These are phyloP conservation scores for Adansonia rubrostipa DNA, from an alignment of 441 rosid genomes.

Conservation along the genomic window DNA sequence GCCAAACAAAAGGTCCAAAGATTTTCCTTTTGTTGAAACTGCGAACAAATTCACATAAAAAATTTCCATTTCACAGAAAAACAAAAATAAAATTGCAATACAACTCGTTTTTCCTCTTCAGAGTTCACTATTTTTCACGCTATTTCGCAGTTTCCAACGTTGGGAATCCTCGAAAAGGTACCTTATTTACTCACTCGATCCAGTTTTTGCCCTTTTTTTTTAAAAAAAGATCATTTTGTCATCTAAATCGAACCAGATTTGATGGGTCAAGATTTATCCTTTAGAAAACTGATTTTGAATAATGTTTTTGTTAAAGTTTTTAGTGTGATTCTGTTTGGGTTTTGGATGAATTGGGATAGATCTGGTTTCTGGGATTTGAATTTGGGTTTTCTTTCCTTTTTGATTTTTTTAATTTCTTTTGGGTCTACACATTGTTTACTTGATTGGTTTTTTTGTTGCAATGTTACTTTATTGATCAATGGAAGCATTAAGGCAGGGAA, in stretches of 20 bases:
- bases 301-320: neutral
- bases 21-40: neutral
- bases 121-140: slow-evolving; percentile 1
- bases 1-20: neutral
- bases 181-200: slow-evolving; percentile 16
- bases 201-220: neutral
- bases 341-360: slow-evolving; percentile 23
- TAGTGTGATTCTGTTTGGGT: slow-evolving; percentile 5
- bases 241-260: slow-evolving; percentile 15
- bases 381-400: neutral
- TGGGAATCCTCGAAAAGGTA: slow-evolving; percentile 18
- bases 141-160: neutral
- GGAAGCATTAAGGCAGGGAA: slow-evolving; percentile 1
- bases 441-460: neutral
- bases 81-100: neutral
- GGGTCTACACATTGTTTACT: neutral
- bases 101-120: neutral
- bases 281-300: neutral
- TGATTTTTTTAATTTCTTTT: neutral
- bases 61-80: neutral
- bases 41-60: neutral
- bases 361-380: slow-evolving; percentile 12
- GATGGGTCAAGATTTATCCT: neutral
- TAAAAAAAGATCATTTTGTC: neutral
- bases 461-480: neutral